Percentiles rank a stretch among this genome's conserved stretches.
Conservation (phyloP, 352 stramenopile genomes). For the Thraustochytrium sp. region DNA sequence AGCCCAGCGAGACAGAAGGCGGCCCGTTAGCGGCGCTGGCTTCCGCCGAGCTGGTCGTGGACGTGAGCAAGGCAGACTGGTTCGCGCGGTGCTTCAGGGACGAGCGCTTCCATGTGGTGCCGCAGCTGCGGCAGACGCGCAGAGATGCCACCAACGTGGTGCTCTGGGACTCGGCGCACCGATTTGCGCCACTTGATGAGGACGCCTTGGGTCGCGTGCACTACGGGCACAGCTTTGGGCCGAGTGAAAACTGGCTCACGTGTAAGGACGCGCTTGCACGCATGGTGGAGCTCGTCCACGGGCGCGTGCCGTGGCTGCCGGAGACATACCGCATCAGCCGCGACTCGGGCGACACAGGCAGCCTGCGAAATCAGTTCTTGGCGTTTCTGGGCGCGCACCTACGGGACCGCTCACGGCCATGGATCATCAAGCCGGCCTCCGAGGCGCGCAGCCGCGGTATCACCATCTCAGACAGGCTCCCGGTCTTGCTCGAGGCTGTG, state of each 20-base stretch:
- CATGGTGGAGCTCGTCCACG: background rate
- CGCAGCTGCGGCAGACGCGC: background rate
- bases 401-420: background rate
- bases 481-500: background rate
- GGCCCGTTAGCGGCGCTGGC: background rate
- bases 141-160: background rate
- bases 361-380: background rate
- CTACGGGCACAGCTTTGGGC: constrained; percentile 1
- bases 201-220: background rate
- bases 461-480: background rate
- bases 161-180: background rate
- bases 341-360: background rate
- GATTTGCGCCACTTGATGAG: background rate
- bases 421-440: constrained; percentile 25
- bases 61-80: background rate
- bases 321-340: background rate
- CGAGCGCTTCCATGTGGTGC: background rate
- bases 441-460: background rate
- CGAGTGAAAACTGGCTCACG: constrained; percentile 17
- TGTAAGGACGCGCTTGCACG: background rate
- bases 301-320: background rate
- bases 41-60: background rate
- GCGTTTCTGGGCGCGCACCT: background rate
- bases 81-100: background rate
- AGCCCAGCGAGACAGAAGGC: background rate